Percentiles rank a stretch among this genome's conserved stretches.
Conservation (phyloP, 1,139 yeast species). For the Hyphopichia khmerensis region DNA sequence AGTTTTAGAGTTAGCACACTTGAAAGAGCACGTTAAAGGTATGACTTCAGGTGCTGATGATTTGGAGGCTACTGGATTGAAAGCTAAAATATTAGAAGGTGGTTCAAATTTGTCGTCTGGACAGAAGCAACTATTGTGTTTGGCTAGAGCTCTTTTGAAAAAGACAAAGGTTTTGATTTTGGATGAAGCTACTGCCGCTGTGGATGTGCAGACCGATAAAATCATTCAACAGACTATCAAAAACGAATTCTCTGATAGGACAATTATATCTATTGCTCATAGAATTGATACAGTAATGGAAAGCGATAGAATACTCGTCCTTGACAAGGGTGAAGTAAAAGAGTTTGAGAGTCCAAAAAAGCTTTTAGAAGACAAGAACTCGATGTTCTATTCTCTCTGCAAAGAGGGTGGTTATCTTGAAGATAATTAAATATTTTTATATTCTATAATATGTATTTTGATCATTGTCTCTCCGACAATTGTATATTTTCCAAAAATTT, state of each 20-base stretch:
- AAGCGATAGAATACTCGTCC: constrained; percentile 32
- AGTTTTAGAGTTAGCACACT: constrained; percentile 34
- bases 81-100: constrained; percentile 27
- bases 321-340: constrained; percentile 30
- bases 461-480: background rate
- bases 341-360: constrained; percentile 32
- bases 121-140: constrained; percentile 36
- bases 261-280: constrained; percentile 38
- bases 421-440: constrained; percentile 1
- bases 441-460: too few relatives aligned
- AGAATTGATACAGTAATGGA: constrained; percentile 36
- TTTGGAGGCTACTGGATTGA: constrained; percentile 20
- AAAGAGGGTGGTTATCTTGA: constrained; percentile 29
- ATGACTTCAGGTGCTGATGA: constrained; percentile 29
- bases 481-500: too few relatives aligned
- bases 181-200: constrained; percentile 41
- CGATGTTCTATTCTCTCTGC: constrained; percentile 32
- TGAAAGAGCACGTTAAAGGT: constrained; percentile 28
- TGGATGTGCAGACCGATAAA: constrained; percentile 37
- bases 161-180: constrained; percentile 31
- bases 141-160: constrained; percentile 36
- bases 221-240: constrained; percentile 35
- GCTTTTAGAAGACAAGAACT: constrained; percentile 21
- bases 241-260: constrained; percentile 29
- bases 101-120: constrained; percentile 39